Conservation (phyloP, 2,329 filamentous ascomycete species). For the Ophiostoma tasmaniense region DNA sequence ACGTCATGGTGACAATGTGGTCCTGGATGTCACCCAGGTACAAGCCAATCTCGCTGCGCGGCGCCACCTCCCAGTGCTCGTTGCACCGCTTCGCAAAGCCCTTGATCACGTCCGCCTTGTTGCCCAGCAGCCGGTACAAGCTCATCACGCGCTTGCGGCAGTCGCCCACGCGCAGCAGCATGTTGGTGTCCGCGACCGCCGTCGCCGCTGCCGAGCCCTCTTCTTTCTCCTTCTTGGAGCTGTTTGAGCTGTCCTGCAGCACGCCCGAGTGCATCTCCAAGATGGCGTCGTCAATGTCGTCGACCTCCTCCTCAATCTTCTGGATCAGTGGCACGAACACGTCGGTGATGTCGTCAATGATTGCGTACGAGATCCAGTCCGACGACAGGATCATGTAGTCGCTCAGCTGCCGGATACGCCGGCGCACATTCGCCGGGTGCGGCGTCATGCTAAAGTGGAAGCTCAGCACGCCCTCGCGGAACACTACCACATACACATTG, state of each 20-base stretch:
- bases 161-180: conserved; percentile 86
- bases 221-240: conserved; percentile 10
- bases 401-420: conserved; percentile 83
- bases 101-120: conserved; percentile 98
- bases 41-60: conserved; percentile 89
- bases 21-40: conserved; percentile 98
- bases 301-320: conserved; percentile 88
- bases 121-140: conserved; percentile 82
- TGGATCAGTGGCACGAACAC: conserved; percentile 90
- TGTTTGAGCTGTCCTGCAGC: conserved; percentile 27
- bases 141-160: conserved; percentile 97
- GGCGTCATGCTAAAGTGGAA: conserved; percentile 97
- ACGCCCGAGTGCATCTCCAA: conserved; percentile 61
- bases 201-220: conserved; percentile 17
- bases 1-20: conserved; percentile 98
- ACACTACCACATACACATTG: conserved; percentile 96
- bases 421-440: conserved; percentile 89
- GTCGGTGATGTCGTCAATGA: conserved; percentile 97
- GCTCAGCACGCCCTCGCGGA: conserved; percentile 87
- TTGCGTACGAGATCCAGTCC: conserved; percentile 97
- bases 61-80: conserved; percentile 94
- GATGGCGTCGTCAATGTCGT: conserved; percentile 91
- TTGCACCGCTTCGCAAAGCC: conserved; percentile 98
- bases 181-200: conserved; percentile 37
- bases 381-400: conserved; percentile 89